Evolutionary conservation across 352 stramenopile genomes (phyloP).

Genomic region (Globisporangium lucens): DNA sequence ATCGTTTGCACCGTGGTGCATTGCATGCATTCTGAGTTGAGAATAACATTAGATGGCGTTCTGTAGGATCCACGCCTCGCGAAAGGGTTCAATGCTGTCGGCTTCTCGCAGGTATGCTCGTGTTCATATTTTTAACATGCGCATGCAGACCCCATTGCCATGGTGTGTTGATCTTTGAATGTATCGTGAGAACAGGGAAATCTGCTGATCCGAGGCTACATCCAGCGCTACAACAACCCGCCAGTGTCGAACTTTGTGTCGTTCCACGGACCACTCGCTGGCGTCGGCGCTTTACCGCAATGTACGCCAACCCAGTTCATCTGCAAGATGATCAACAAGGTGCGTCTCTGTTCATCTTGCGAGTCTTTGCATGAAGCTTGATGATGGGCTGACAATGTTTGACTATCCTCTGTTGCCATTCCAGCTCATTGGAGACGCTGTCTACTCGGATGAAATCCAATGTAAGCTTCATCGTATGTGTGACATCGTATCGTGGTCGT

Average conservation of each 20-base stretch:
- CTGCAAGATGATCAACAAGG: slow-evolving; percentile 80
- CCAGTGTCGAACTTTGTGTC: slow-evolving; percentile 90
- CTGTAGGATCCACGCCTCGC: slow-evolving; percentile 72
- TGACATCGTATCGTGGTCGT: not conserved
- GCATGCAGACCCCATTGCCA: not conserved
- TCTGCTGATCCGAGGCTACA: slow-evolving; percentile 92
- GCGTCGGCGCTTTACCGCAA: slow-evolving; percentile 85
- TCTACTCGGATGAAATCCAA: slow-evolving; percentile 88
- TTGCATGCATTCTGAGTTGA: not conserved
- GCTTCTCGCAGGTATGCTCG: slow-evolving; percentile 86
- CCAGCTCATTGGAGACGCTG: slow-evolving; percentile 79
- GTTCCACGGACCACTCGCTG: slow-evolving; percentile 90
- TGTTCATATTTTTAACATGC: not conserved
- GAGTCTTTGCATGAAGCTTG: slow-evolving; percentile 1
- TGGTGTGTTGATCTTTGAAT: not conserved
- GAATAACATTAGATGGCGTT: not conserved
- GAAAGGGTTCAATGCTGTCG: slow-evolving; percentile 91
- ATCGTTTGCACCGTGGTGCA: not conserved
- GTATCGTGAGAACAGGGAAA: slow-evolving; percentile 59
- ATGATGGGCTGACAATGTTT: slow-evolving; percentile 2
- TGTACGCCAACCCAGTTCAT: slow-evolving; percentile 85
- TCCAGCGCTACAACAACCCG: slow-evolving; percentile 91
- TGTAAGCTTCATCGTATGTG: slow-evolving; percentile 22
- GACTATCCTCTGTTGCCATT: slow-evolving; percentile 1
- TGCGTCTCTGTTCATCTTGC: slow-evolving; percentile 15